Evolutionary conservation across 176 grass and related monocot genomes (phyloP).

Genomic region (Tuctoria greenei): DNA sequence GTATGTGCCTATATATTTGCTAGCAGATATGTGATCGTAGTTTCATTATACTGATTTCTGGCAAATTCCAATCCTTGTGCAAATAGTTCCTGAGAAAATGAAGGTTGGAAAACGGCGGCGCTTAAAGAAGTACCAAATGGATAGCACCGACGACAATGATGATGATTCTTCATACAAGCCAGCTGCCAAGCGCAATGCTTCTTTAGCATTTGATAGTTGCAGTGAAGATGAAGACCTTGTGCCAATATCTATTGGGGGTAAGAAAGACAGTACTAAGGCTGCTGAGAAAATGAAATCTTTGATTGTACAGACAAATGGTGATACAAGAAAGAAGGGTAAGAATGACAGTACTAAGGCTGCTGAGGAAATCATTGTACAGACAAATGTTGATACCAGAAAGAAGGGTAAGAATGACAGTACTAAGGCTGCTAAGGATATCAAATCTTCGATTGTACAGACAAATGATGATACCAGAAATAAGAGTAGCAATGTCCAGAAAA

Average conservation of each 20-base stretch:
- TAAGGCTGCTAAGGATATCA: constrained; percentile 16
- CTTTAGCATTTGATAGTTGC: constrained; percentile 45
- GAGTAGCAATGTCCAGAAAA: constrained; percentile 26
- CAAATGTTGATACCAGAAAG: no score
- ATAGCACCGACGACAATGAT: constrained; percentile 38
- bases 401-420: no score
- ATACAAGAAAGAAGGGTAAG: constrained; percentile 22
- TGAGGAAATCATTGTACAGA: no score
- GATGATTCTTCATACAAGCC: constrained; percentile 45
- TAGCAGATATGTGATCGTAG: neutral
- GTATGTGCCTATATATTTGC: neutral
- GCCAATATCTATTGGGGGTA: constrained; percentile 39
- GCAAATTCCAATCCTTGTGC: constrained; percentile 21
- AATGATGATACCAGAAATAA: constrained; percentile 22
- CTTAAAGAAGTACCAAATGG: constrained; percentile 59
- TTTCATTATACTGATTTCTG: constrained; percentile 1
- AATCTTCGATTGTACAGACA: neutral
- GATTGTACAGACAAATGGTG: constrained; percentile 6
- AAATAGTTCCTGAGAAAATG: constrained; percentile 26
- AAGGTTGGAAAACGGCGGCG: constrained; percentile 16
- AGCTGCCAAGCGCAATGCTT: constrained; percentile 30
- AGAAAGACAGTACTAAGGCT: constrained; percentile 39
- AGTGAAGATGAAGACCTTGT: constrained; percentile 81
- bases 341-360: no score
- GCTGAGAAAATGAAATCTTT: constrained; percentile 3